A percentile compares a stretch with the other conserved stretches of the same genome.
Conservation (phyloP, 2,329 filamentous ascomycete species). For the Phyllosticta citriasiana region DNA sequence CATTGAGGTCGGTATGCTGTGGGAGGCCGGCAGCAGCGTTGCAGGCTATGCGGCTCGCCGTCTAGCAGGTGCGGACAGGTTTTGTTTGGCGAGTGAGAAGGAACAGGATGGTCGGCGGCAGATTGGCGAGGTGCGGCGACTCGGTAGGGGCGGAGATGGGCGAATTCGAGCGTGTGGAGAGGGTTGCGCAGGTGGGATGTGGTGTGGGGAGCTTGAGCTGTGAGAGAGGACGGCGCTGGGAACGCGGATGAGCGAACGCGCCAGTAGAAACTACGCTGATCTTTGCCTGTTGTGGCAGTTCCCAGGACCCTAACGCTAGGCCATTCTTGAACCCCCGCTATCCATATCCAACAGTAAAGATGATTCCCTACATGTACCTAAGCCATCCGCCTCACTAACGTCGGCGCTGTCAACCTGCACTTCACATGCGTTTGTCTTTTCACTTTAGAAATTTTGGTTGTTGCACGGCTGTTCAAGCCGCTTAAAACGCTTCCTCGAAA, state of each 20-base stretch:
- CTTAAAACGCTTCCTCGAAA: background rate
- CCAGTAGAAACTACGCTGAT: slow-evolving; percentile 35
- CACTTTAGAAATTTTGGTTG: too few relatives aligned
- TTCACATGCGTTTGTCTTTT: too few relatives aligned
- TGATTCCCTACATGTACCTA: background rate
- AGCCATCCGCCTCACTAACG: too few relatives aligned
- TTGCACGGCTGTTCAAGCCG: too few relatives aligned
- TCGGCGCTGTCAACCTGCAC: too few relatives aligned
- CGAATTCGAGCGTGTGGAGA: background rate
- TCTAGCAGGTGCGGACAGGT: background rate
- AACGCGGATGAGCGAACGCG: slow-evolving; percentile 49
- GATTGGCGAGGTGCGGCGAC: background rate
- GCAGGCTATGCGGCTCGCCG: slow-evolving; percentile 6
- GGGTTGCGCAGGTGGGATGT: slow-evolving; percentile 13
- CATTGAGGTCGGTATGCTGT: background rate
- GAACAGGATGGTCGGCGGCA: background rate
- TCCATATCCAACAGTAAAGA: too few relatives aligned
- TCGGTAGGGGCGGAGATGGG: background rate
- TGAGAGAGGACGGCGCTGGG: slow-evolving; percentile 55
- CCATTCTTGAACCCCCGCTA: background rate
- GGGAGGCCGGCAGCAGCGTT: background rate
- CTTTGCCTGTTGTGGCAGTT: background rate
- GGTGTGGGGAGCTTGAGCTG: slow-evolving; percentile 21
- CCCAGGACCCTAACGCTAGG: background rate
- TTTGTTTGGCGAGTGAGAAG: background rate